These are phyloP conservation scores for Boletus tylopilopsis DNA, from an alignment of 768 basidiomycete genomes.

Conservation along the genomic window DNA sequence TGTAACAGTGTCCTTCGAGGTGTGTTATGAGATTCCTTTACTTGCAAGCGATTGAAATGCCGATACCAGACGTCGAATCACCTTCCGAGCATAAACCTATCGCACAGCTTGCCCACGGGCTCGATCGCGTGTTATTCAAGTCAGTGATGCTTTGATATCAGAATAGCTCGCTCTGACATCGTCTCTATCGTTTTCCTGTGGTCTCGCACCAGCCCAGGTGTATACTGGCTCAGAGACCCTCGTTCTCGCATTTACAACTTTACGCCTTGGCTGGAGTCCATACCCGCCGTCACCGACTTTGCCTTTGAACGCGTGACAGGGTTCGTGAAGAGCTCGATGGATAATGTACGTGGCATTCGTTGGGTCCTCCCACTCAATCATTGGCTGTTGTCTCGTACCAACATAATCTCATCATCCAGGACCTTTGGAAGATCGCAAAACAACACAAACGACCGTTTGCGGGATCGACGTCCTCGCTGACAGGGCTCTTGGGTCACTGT, in stretches of 20 bases:
- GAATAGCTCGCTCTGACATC: not conserved
- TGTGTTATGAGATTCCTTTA: not conserved
- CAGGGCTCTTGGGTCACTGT: conserved; percentile 79
- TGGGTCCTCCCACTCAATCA: not conserved
- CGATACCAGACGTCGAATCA: conserved; percentile 40
- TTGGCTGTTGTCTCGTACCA: too few species aligned
- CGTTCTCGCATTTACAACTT: conserved; percentile 86
- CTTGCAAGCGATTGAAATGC: not conserved
- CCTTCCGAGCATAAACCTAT: conserved; percentile 49
- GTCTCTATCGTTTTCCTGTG: not conserved
- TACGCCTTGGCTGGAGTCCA: conserved; percentile 58
- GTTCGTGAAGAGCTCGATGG: conserved; percentile 77
- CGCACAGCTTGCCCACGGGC: conserved; percentile 58
- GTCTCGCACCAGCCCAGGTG: conserved; percentile 59
- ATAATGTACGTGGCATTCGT: conserved; percentile 45
- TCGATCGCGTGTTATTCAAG: conserved; percentile 77
- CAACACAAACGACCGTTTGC: conserved; percentile 58
- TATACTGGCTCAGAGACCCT: conserved; percentile 87
- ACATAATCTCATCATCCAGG: conserved; percentile 43
- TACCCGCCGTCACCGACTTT: conserved; percentile 80
- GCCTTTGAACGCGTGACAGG: conserved; percentile 73
- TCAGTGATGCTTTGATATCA: conserved; percentile 32
- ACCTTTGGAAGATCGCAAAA: conserved; percentile 59
- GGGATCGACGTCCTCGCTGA: conserved; percentile 89
- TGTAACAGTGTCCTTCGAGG: conserved; percentile 17